Evolutionary conservation across 495 filamentous ascomycete genomes (phyloP), one percentile per base, ranked within the genome.

Genomic region (Staphylotrichum longicolle): DNA sequence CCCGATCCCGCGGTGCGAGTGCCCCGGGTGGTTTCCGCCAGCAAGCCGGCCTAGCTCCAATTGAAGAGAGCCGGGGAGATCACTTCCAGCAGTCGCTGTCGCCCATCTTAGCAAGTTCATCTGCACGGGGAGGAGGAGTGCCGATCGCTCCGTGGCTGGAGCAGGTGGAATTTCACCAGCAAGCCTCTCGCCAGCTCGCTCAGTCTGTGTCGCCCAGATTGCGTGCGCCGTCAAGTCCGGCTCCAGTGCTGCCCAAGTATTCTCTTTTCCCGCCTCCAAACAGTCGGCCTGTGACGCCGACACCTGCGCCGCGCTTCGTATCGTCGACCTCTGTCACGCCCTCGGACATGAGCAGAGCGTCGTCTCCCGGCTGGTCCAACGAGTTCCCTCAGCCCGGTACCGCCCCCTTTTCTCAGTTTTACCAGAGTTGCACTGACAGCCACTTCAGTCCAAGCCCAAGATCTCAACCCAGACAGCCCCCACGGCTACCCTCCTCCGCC

Each of bases 401-500:
- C 5, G 10, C 7, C 46, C 8, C 3, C 53, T 27, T 27, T 27
- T 27, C 20, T 27, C 20, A 27, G 20, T 27, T 27, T 1, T 27
- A 27, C 20, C 20, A 1, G 20, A 27, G 20, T 27, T 27, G 20
- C 20, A 1, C 51, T 48, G 20, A 48, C 59, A 34, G 7, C 7
- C 4, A 12, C 12, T 12, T 9, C 39, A 32, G 34, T 35, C 37
- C 30, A 52, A 30, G 5, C 9, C 1, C 10, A 20, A 0, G 48
- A 62, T 40, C 41, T 69, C 33, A 14, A 57, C n/a, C 68, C 65
- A 5, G 40, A 61, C 57, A 67, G 58, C 37, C 65, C 60, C 6
- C 34, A 60, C 54, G 68, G 65, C 20, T 70, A 68, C 35, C 61
- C 39, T 8, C 27, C 34, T 4, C 63, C 68, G 3, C 59, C 66